A percentile compares a stretch with the other conserved stretches of the same genome.
Conservation (phyloP, 2,329 filamentous ascomycete genomes). For the Neurospora crassa region DNA sequence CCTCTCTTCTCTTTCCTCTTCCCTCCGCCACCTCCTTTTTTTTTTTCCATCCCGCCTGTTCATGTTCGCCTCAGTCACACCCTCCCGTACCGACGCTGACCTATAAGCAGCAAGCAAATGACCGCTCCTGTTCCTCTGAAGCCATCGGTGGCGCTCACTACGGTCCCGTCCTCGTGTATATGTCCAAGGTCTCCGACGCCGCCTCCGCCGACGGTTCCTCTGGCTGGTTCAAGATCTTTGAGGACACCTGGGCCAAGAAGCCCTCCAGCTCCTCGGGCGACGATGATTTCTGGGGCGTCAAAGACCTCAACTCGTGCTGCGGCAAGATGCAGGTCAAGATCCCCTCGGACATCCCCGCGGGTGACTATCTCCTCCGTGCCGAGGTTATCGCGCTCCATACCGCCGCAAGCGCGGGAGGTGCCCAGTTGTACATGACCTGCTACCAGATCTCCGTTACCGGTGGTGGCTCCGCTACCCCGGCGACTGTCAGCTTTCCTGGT, state of each 20-base stretch:
- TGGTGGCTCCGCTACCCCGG: slow-evolving; percentile 18
- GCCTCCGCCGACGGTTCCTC: slow-evolving; percentile 31
- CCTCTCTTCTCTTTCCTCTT: neutral
- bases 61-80: too few relatives aligned
- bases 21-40: neutral
- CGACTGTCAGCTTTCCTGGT: slow-evolving; percentile 30
- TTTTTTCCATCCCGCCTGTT: neutral
- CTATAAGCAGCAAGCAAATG: slow-evolving; percentile 24
- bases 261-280: slow-evolving; percentile 26
- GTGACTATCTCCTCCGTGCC: slow-evolving; percentile 37
- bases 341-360: slow-evolving; percentile 22
- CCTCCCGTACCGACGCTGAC: neutral
- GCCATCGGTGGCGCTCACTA: slow-evolving; percentile 44
- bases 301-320: slow-evolving; percentile 32
- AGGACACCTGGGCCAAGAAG: slow-evolving; percentile 31
- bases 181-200: slow-evolving; percentile 38
- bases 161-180: slow-evolving; percentile 39
- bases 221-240: slow-evolving; percentile 43
- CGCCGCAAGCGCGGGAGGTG: slow-evolving; percentile 24
- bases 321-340: slow-evolving; percentile 29
- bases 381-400: slow-evolving; percentile 40
- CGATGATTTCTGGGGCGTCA: slow-evolving; percentile 36
- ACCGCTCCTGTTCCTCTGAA: slow-evolving; percentile 34
- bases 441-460: slow-evolving; percentile 26
- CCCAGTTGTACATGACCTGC: slow-evolving; percentile 31